A percentile compares a stretch with the other conserved stretches of the same genome.
Conservation (phyloP, 73 alveolate genomes). For the Tetrahymena borealis region DNA sequence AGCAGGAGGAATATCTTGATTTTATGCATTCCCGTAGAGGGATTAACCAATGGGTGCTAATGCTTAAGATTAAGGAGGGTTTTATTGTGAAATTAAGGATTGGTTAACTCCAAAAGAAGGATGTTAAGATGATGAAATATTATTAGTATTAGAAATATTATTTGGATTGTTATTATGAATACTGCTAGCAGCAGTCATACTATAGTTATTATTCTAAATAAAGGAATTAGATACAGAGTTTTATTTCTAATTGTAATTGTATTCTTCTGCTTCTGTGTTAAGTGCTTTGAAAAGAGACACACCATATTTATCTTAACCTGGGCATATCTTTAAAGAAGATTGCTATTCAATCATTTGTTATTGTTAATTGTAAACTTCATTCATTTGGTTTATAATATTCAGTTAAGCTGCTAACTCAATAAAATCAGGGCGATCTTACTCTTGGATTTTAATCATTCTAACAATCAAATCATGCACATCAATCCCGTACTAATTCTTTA, state of each 20-base stretch:
- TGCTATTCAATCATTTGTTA: neutral
- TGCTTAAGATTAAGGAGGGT: neutral
- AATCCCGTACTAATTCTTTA: neutral
- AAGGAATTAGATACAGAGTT: neutral
- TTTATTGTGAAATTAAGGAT: neutral
- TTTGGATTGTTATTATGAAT: neutral
- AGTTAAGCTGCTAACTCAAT: constrained; percentile 3
- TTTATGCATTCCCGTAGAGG: neutral
- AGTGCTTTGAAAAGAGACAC: neutral
- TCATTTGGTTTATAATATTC: constrained; percentile 3
- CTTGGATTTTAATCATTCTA: constrained; percentile 8
- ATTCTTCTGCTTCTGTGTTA: neutral
- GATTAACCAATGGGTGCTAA: neutral
- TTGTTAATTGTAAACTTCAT: neutral
- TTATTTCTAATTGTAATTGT: neutral
- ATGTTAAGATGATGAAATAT: neutral
- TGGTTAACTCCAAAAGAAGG: neutral
- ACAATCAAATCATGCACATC: constrained; percentile 14
- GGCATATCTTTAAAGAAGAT: neutral
- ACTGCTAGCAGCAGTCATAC: neutral
- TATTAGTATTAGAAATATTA: neutral
- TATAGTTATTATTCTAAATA: neutral
- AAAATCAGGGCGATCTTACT: constrained; percentile 29
- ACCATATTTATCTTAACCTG: neutral
- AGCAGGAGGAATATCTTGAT: neutral